Evolutionary conservation across 345 rosid species (phyloP), one percentile per base, ranked within the genome.

Genomic region (Corymbia maculata): DNA sequence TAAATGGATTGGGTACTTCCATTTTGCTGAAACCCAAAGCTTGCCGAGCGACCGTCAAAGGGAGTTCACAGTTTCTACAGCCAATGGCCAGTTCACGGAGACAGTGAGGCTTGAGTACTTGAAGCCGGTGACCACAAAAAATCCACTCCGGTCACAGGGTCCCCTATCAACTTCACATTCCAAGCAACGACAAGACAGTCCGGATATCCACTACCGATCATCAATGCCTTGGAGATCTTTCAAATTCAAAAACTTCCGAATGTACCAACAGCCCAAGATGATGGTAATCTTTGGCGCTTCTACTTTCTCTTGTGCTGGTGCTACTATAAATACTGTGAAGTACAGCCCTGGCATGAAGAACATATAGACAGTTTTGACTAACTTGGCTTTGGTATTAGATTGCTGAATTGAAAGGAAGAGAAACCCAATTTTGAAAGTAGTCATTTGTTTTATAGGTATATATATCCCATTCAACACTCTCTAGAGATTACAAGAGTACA

Each of bases 191-290:
- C n/a, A 0, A 51, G 51, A 11, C 51, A 11, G 9, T 57, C 86
- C 5, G 87, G 90, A 16, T 16, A 51, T 28, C 91, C 89, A 57
- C 91, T 91, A 55, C 94, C 93, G 24, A 87, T 91, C 44, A 90
- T 94, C 53, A 92, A 92, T 87, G 95, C 94, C 50, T 45, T 92
- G 2, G 93, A 93, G 92, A 85, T 89, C 26, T 94, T 85, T 52
- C 32, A 51, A 45, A 89, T 89, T 85, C 85, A 87, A 85, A 87
- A 90, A 80, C 87, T 89, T 2, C 89, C 87, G 61, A 91, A 87
- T 66, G 51, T 68, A 66, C 86, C 70, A 55, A 93, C 91, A 42
- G 79, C 45, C 16, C 4, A 30, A 19, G 53, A 19, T 11, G 87
- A 88, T 28, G 53, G 89, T 88, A 88, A n/a, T 47, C 21, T 70